Percentiles rank a stretch among this genome's conserved stretches.
Conservation (phyloP, 352 stramenopile species). For the Aphanomyces invadans region DNA sequence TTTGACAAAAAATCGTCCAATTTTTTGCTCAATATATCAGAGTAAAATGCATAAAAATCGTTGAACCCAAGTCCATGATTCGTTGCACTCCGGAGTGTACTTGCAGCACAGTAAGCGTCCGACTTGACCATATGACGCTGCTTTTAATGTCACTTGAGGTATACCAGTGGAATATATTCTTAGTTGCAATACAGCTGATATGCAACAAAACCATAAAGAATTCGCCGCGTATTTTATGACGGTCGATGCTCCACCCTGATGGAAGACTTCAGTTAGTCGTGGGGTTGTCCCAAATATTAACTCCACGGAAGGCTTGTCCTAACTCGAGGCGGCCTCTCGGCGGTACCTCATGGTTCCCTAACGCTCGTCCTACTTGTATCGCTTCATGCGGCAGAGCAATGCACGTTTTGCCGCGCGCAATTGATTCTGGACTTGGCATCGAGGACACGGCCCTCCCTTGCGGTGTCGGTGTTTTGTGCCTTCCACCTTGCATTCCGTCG, state of each 20-base stretch:
- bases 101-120: no score
- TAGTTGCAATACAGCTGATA: no score
- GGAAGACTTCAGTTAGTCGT: not conserved
- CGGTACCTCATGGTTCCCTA: not conserved
- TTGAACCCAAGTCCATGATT: no score
- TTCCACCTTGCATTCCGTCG: conserved; percentile 77
- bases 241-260: not conserved
- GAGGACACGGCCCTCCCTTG: conserved; percentile 70
- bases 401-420: conserved; percentile 59
- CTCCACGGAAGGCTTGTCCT: not conserved
- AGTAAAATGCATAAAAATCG: no score
- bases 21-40: no score
- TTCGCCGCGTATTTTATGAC: not conserved
- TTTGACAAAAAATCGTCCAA: no score
- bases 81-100: no score
- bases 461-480: conserved; percentile 80
- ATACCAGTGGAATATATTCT: no score
- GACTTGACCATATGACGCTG: no score
- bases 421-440: conserved; percentile 78
- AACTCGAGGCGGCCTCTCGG: not conserved
- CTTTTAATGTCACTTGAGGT: no score
- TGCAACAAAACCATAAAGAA: conserved; percentile 29
- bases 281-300: not conserved
- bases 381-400: conserved; percentile 21
- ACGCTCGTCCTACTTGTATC: conserved; percentile 25